phyloP scores from a whole-genome alignment of 148 eudicot species.

The Chenopodium quinoa region DNA sequence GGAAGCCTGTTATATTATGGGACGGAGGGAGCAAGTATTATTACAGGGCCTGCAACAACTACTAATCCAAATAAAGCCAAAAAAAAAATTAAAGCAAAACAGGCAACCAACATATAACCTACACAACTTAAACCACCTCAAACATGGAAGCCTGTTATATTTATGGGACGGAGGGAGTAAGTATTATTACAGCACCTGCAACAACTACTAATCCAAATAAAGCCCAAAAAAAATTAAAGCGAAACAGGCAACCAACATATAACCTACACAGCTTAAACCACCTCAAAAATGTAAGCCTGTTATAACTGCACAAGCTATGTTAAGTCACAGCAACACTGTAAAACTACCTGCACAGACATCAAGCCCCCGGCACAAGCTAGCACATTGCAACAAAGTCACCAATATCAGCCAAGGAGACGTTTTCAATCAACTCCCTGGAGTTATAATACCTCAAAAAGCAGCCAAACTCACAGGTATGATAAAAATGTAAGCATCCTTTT shows the following conservation, averaged over 20 bases:
- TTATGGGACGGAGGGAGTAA: too few species aligned
- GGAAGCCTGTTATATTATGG: too few species aligned
- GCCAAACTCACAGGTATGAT: neutral
- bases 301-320: too few species aligned
- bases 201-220: neutral
- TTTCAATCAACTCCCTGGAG: neutral
- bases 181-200: neutral
- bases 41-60: too few species aligned
- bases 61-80: too few species aligned
- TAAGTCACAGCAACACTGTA: neutral
- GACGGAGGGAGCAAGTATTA: too few species aligned
- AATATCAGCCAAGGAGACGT: neutral
- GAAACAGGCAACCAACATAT: neutral
- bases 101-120: too few species aligned
- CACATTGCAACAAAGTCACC: neutral
- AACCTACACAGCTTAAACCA: neutral
- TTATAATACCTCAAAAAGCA: neutral
- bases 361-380: neutral
- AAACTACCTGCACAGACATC: neutral
- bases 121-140: too few species aligned
- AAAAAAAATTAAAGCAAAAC: too few species aligned
- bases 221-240: neutral
- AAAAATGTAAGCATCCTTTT: neutral
- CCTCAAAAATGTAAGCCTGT: too few species aligned
- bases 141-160: too few species aligned